These are phyloP conservation scores for Kurtzmaniella natalensis DNA, from an alignment of 1,139 yeast genomes.

Conservation along the genomic window DNA sequence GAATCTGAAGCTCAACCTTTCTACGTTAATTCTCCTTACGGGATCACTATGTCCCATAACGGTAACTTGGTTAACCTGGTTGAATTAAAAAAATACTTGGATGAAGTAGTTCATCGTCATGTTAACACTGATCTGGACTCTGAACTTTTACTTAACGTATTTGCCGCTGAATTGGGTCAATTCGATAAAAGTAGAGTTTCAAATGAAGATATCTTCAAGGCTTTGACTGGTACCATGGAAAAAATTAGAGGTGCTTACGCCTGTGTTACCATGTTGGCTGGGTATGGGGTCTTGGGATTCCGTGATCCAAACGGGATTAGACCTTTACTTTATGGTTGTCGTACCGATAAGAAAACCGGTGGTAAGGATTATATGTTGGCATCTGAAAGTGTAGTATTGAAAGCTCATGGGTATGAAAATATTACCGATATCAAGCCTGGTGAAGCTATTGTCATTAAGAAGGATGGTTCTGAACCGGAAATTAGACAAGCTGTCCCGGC, in stretches of 20 bases:
- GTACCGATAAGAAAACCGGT: slow-evolving; percentile 61
- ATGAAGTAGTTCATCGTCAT: slow-evolving; percentile 93
- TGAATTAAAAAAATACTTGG: slow-evolving; percentile 73
- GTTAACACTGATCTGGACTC: slow-evolving; percentile 96
- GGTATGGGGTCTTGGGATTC: slow-evolving; percentile 92
- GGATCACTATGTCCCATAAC: slow-evolving; percentile 84
- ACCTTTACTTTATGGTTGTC: slow-evolving; percentile 82
- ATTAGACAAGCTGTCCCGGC: slow-evolving; percentile 84
- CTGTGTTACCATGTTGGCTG: slow-evolving; percentile 91
- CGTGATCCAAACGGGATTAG: slow-evolving; percentile 97
- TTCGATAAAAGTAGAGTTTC: slow-evolving; percentile 92
- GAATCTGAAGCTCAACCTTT: slow-evolving; percentile 98
- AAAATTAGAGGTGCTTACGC: slow-evolving; percentile 94
- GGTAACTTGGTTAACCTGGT: slow-evolving; percentile 90
- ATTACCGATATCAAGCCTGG: slow-evolving; percentile 89
- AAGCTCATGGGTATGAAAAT: slow-evolving; percentile 83
- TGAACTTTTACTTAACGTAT: slow-evolving; percentile 80
- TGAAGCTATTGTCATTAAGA: slow-evolving; percentile 91
- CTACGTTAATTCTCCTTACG: slow-evolving; percentile 95
- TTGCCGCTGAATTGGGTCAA: slow-evolving; percentile 88
- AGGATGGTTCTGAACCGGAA: slow-evolving; percentile 63
- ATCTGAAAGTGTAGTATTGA: slow-evolving; percentile 89
- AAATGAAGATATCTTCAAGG: slow-evolving; percentile 82
- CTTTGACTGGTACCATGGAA: slow-evolving; percentile 76
- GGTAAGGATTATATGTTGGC: slow-evolving; percentile 90